Percentiles rank a stretch among this genome's conserved stretches.
Evolutionary conservation across 2,329 filamentous ascomycete species (phyloP).

Genomic region (Exophiala spinifera): DNA sequence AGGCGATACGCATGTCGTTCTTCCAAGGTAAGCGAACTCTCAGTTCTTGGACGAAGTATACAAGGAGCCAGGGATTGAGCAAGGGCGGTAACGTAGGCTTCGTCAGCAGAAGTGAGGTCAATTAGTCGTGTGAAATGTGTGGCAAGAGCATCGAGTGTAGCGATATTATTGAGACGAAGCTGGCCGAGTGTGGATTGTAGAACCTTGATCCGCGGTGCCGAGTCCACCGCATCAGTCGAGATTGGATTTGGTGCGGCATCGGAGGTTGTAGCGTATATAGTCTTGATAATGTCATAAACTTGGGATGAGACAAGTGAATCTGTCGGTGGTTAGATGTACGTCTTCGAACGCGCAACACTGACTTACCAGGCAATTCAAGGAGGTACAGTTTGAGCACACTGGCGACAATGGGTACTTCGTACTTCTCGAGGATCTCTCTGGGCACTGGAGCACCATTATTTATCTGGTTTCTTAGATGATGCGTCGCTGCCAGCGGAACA

Average conservation of each 20-base stretch:
- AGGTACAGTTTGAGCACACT: conserved; percentile 92
- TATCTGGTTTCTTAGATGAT: conserved; percentile 75
- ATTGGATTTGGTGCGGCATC: conserved; percentile 69
- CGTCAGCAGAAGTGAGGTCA: conserved; percentile 92
- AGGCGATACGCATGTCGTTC: conserved; percentile 90
- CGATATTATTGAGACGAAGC: conserved; percentile 92
- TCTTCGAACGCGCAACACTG: neutral
- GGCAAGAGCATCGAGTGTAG: conserved; percentile 95
- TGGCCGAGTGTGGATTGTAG: conserved; percentile 95
- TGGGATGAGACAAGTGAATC: conserved; percentile 98
- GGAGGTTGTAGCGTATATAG: conserved; percentile 82
- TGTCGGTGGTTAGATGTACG: conserved; percentile 36
- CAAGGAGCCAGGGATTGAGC: conserved; percentile 76
- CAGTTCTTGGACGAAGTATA: conserved; percentile 78
- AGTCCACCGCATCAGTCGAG: conserved; percentile 25
- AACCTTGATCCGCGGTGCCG: conserved; percentile 67
- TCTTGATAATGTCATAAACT: conserved; percentile 98
- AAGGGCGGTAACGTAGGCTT: conserved; percentile 73
- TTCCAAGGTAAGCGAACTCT: conserved; percentile 90
- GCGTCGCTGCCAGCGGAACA: conserved; percentile 78
- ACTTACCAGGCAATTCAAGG: conserved; percentile 84
- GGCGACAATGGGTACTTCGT: conserved; percentile 90
- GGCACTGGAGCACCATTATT: conserved; percentile 83
- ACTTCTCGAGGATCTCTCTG: conserved; percentile 74
- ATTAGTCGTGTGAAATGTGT: conserved; percentile 97